These are phyloP conservation scores for Botrytis squamosa DNA, from an alignment of 2,329 filamentous ascomycete genomes.

Conservation along the genomic window DNA sequence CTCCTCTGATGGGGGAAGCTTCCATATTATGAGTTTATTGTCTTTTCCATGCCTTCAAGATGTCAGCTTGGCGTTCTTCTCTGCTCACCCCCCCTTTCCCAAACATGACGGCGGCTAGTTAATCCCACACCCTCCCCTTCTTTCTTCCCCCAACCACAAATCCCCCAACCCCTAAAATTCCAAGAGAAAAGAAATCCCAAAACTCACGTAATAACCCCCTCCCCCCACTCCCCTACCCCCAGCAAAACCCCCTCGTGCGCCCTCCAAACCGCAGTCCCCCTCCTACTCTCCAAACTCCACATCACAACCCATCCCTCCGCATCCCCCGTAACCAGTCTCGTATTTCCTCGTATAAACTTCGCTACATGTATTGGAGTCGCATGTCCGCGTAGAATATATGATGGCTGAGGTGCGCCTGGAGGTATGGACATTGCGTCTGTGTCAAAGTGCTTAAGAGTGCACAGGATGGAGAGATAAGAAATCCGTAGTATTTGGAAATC, in stretches of 20 bases:
- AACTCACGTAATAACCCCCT: conserved; percentile 79
- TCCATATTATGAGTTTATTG: conserved; percentile 83
- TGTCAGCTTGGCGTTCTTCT: conserved; percentile 7
- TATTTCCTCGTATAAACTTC: conserved; percentile 69
- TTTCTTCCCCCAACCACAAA: neutral
- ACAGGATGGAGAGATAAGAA: neutral
- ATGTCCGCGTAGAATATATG: conserved; percentile 80
- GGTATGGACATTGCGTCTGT: conserved; percentile 32
- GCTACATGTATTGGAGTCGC: conserved; percentile 75
- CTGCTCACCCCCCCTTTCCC: too few relatives aligned
- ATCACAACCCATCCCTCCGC: conserved; percentile 84
- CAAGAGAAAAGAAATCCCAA: neutral
- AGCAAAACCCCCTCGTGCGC: conserved; percentile 74
- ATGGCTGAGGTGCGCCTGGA: conserved; percentile 33
- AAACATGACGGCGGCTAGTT: neutral
- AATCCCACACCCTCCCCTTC: neutral
- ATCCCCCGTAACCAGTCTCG: conserved; percentile 80
- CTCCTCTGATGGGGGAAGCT: conserved; percentile 62
- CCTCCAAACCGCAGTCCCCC: conserved; percentile 80
- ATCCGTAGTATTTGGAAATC: fast-evolving
- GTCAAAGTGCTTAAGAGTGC: neutral
- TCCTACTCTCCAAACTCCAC: conserved; percentile 81
- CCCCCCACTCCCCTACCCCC: conserved; percentile 68
- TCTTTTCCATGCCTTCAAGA: conserved; percentile 78
- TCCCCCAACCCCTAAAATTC: neutral